Conservation (phyloP, 352 stramenopile species). For the Pythium scleroteichum region DNA sequence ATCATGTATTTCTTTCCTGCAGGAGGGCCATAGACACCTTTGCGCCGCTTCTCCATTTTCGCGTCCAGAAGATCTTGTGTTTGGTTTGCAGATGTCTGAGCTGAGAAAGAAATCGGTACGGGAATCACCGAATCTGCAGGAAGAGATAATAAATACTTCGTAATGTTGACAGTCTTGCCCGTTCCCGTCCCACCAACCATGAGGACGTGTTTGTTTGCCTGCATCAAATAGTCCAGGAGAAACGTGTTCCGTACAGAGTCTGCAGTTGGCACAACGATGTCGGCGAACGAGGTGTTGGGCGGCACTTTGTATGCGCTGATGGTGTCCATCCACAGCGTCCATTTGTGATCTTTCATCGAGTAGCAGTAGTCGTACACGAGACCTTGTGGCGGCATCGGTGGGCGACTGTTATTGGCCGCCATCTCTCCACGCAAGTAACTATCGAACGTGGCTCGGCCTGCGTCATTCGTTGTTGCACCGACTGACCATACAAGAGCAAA, state of each 20-base stretch:
- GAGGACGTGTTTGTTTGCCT: conserved; percentile 89
- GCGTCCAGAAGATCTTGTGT: conserved; percentile 91
- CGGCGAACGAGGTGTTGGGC: conserved; percentile 72
- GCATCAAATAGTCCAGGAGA: conserved; percentile 86
- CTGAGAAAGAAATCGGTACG: conserved; percentile 91
- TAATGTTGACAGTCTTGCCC: conserved; percentile 95
- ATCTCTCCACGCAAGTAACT: conserved; percentile 89
- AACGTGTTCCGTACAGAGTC: conserved; percentile 94
- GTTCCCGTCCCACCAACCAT: conserved; percentile 94
- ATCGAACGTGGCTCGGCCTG: conserved; percentile 86
- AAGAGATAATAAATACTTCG: conserved; percentile 84
- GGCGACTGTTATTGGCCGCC: conserved; percentile 58
- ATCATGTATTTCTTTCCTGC: conserved; percentile 92
- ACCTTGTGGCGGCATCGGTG: conserved; percentile 53
- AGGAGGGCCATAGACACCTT: conserved; percentile 91
- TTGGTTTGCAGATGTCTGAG: conserved; percentile 92
- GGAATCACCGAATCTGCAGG: conserved; percentile 88
- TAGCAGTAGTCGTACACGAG: conserved; percentile 93
- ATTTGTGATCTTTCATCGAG: conserved; percentile 86
- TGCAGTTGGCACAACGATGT: conserved; percentile 93
- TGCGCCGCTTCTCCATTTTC: conserved; percentile 93
- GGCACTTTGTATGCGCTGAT: conserved; percentile 82
- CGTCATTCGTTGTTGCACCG: conserved; percentile 88
- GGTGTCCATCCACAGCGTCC: conserved; percentile 94
- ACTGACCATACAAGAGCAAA: conserved; percentile 94